Evolutionary conservation across 2,329 filamentous ascomycete genomes (phyloP).

Genomic region (Aspergillus fructus): DNA sequence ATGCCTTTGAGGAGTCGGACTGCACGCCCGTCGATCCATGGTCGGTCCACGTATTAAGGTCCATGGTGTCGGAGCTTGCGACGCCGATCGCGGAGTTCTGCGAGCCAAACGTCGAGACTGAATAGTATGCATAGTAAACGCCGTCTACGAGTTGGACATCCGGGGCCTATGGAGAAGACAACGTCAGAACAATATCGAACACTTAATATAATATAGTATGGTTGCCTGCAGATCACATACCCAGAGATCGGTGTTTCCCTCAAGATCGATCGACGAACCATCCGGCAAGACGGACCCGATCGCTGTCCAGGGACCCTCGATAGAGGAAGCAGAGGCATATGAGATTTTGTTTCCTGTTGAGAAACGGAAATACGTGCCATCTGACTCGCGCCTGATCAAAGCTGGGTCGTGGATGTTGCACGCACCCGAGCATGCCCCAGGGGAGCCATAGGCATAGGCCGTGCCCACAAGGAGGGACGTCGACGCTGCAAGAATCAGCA

Average conservation of each 20-base stretch:
- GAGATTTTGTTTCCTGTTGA: slow-evolving; percentile 52
- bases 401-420: slow-evolving; percentile 49
- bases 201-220: neutral
- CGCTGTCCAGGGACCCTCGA: slow-evolving; percentile 53
- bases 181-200: neutral
- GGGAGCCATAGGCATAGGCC: slow-evolving; percentile 29
- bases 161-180: slow-evolving; percentile 53
- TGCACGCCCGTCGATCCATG: slow-evolving; percentile 32
- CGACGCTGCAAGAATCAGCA: slow-evolving; percentile 5
- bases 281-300: slow-evolving; percentile 47
- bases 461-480: slow-evolving; percentile 13
- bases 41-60: slow-evolving; percentile 34
- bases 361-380: slow-evolving; percentile 55
- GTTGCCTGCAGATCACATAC: slow-evolving; percentile 26
- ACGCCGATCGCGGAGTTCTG: slow-evolving; percentile 64
- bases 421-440: slow-evolving; percentile 30
- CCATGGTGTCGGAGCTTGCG: slow-evolving; percentile 49
- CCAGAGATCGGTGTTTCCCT: slow-evolving; percentile 52
- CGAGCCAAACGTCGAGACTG: slow-evolving; percentile 61
- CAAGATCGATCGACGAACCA: slow-evolving; percentile 48
- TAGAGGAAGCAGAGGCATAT: slow-evolving; percentile 48
- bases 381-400: slow-evolving; percentile 47
- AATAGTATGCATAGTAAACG: slow-evolving; percentile 66
- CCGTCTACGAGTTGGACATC: slow-evolving; percentile 59
- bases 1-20: slow-evolving; percentile 44